Evolutionary conservation across 2,329 filamentous ascomycete species (phyloP).

Genomic region (Cytospora schulzeri): DNA sequence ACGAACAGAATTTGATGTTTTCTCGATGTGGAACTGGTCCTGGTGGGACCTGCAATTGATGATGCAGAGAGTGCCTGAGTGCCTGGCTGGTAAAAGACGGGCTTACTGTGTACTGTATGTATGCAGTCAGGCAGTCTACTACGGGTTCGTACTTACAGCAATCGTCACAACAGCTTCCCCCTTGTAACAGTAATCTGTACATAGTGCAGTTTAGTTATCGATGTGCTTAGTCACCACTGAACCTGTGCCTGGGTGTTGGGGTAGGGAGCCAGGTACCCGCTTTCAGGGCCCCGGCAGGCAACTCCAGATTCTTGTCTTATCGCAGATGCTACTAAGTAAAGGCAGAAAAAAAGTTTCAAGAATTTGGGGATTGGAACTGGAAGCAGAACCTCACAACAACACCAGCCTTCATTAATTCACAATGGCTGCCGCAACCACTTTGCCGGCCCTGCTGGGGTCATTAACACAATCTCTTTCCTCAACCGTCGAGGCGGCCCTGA

Average conservation of each 20-base stretch:
- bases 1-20: background rate
- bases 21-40: background rate
- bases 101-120: background rate
- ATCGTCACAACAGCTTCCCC: background rate
- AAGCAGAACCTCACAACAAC: background rate
- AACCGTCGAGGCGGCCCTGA: slow-evolving; percentile 68
- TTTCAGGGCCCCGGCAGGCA: slow-evolving; percentile 8
- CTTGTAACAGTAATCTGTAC: too few relatives aligned
- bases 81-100: background rate
- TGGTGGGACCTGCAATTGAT: background rate
- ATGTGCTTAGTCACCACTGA: too few relatives aligned
- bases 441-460: slow-evolving; percentile 54
- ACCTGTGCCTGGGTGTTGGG: too few relatives aligned
- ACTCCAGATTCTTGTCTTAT: slow-evolving; percentile 3
- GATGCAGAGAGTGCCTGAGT: background rate
- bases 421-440: slow-evolving; percentile 36
- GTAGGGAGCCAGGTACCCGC: too few relatives aligned
- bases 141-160: background rate
- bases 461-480: slow-evolving; percentile 62
- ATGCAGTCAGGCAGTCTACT: background rate
- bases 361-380: background rate
- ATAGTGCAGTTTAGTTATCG: background rate
- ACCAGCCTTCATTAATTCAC: background rate
- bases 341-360: slow-evolving; percentile 23
- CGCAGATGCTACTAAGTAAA: background rate